A percentile compares a stretch with the other conserved stretches of the same genome.
Conservation (phyloP, 176 grass and related monocot species). For the Avena insularis region DNA sequence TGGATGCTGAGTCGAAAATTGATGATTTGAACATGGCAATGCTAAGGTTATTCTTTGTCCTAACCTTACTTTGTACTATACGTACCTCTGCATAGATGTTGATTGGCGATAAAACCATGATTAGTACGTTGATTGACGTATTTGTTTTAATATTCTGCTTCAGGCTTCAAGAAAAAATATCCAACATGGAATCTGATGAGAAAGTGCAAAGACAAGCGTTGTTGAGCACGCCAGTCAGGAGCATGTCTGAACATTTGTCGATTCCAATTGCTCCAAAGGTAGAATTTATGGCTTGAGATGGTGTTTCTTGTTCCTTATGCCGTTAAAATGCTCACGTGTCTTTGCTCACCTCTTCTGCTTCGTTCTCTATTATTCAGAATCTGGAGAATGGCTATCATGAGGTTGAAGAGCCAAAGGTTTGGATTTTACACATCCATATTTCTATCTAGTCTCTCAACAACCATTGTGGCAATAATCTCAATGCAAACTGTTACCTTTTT, state of each 20-base stretch:
- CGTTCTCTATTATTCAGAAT: conserved; percentile 45
- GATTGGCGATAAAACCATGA: neutral
- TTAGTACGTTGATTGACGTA: neutral
- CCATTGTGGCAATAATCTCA: conserved; percentile 23
- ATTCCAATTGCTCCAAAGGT: conserved; percentile 83
- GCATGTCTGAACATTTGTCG: conserved; percentile 96
- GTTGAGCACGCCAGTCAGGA: conserved; percentile 72
- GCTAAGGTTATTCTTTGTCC: conserved; percentile 72
- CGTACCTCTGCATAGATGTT: neutral
- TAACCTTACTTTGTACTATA: neutral
- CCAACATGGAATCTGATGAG: conserved; percentile 85
- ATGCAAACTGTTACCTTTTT: conserved; percentile 34
- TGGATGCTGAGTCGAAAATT: conserved; percentile 81
- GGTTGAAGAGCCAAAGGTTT: conserved; percentile 67
- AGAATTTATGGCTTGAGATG: conserved; percentile 45
- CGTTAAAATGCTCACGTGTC: conserved; percentile 28
- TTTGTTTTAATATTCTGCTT: conserved; percentile 42
- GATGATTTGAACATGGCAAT: conserved; percentile 80
- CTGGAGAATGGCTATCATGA: conserved; percentile 72
- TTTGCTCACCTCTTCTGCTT: conserved; percentile 22
- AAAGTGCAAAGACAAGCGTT: conserved; percentile 84
- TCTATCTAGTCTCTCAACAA: conserved; percentile 1
- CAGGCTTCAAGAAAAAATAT: conserved; percentile 91
- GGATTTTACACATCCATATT: conserved; percentile 20
- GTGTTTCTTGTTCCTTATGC: conserved; percentile 26